Evolutionary conservation across 2,329 filamentous ascomycete species (phyloP), one percentile per base, ranked within the genome.

Genomic region (Alternaria burnsii): DNA sequence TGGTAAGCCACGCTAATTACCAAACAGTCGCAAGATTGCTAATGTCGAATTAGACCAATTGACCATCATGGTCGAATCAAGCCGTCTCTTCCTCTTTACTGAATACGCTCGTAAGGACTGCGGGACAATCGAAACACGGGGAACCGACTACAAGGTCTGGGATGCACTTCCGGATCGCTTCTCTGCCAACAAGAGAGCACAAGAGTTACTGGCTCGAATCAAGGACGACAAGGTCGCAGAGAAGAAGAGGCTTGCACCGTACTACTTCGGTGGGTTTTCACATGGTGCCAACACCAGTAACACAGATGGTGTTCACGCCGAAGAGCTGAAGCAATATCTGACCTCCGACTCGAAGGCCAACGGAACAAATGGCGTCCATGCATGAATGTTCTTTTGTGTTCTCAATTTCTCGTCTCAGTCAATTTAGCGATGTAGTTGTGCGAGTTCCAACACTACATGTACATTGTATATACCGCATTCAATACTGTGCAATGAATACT

Each of bases 41-140:
- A 22, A 69, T 40, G 2, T 0, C n/a, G 20, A 7, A 28, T 40
- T 48, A 75, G 75, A 79, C 52, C 75, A 79, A 70, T 61, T 79
- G 53, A 79, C 77, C 10, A 75, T 79, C 47, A 79, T 79, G 77
- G 51, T 79, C 30, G 77, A 79, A 61, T 74, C 73, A 14, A 77
- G 74, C 40, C 74, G 76, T n/a, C 73, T 77, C 5, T 78, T 79
- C 61, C 67, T 79, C 16, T 79, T 71, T 66, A 79, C 77, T 1
- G 77, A 79, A 47, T 79, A 78, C 54, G 77, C 77, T 14, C 70
- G 76, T 1, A 68, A 61, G 3, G 75, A 70, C 28, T 79, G 76
- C 41, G 76, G 77, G 46, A 73, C 70, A 16, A 73, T 79, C 47
- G 72, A 68, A 30, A 73, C 71, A 0, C 74, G 75, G 16, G 77